phyloP scores from a whole-genome alignment of 139 green algal genomes.

The Pleodorina starrii region DNA sequence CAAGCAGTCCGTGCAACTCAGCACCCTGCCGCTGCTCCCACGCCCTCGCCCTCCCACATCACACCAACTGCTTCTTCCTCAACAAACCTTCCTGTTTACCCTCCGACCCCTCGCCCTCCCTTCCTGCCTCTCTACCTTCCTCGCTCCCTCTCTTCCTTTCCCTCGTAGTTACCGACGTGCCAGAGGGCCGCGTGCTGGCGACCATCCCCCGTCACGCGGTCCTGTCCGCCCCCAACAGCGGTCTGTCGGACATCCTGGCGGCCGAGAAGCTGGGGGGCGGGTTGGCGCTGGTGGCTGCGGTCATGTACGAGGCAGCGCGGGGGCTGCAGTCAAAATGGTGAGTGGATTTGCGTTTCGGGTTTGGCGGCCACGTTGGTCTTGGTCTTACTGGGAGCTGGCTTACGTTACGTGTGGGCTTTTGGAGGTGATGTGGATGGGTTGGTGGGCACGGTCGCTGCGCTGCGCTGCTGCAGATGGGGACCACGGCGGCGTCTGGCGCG shows the following conservation, averaged over 20 bases:
- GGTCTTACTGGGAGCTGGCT: too few species aligned
- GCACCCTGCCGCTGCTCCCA: neutral
- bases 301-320: constrained; percentile 75
- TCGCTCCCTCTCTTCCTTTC: neutral
- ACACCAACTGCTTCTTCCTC: neutral
- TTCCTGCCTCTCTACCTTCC: neutral
- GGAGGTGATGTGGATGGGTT: too few species aligned
- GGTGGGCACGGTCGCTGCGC: too few species aligned
- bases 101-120: neutral
- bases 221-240: constrained; percentile 13
- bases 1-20: too few species aligned
- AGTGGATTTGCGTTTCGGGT: too few species aligned
- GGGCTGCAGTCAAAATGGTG: constrained; percentile 69
- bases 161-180: neutral
- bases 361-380: too few species aligned
- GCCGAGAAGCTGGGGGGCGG: constrained; percentile 72
- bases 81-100: neutral
- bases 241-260: constrained; percentile 61
- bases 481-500: too few species aligned
- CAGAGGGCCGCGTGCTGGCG: neutral
- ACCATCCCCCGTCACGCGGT: constrained; percentile 19
- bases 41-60: neutral
- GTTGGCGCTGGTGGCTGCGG: constrained; percentile 81
- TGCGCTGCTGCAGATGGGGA: too few species aligned
- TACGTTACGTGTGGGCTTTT: too few species aligned